Evolutionary conservation across 352 stramenopile genomes (phyloP).

Genomic region (Phytophthora aleatoria): DNA sequence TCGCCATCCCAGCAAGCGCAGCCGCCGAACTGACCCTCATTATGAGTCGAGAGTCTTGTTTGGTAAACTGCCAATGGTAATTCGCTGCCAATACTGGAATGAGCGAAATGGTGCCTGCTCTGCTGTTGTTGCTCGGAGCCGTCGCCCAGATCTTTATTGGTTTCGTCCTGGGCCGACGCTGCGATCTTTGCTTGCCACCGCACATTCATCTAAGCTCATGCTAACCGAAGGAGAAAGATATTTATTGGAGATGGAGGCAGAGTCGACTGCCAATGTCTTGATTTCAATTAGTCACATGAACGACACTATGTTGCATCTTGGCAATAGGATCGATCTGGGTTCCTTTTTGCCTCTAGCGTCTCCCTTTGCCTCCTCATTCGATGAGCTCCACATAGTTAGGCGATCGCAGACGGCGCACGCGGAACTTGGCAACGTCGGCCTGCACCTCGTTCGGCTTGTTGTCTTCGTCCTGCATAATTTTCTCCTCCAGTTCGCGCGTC

Average conservation of each 20-base stretch:
- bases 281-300: slow-evolving; percentile 25
- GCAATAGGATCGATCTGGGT: background rate
- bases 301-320: slow-evolving; percentile 14
- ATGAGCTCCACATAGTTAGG: slow-evolving; percentile 34
- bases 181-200: slow-evolving; percentile 6
- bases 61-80: background rate
- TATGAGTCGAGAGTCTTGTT: background rate
- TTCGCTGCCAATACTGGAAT: slow-evolving; percentile 7
- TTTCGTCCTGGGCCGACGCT: slow-evolving; percentile 6
- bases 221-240: background rate
- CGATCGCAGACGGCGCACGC: slow-evolving; percentile 29
- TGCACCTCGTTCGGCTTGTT: slow-evolving; percentile 32
- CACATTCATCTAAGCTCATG: slow-evolving; percentile 2
- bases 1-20: background rate
- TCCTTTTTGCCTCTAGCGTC: background rate
- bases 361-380: slow-evolving; percentile 15
- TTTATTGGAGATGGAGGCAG: background rate
- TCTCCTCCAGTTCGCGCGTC: slow-evolving; percentile 25
- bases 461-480: slow-evolving; percentile 37
- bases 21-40: slow-evolving; percentile 18
- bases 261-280: slow-evolving; percentile 6
- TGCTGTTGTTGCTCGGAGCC: background rate
- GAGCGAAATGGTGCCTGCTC: background rate
- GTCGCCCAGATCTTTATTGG: slow-evolving; percentile 21
- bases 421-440: slow-evolving; percentile 31